Evolutionary conservation across 768 basidiomycete species (phyloP).

Genomic region (Lactifluus rugatus): DNA sequence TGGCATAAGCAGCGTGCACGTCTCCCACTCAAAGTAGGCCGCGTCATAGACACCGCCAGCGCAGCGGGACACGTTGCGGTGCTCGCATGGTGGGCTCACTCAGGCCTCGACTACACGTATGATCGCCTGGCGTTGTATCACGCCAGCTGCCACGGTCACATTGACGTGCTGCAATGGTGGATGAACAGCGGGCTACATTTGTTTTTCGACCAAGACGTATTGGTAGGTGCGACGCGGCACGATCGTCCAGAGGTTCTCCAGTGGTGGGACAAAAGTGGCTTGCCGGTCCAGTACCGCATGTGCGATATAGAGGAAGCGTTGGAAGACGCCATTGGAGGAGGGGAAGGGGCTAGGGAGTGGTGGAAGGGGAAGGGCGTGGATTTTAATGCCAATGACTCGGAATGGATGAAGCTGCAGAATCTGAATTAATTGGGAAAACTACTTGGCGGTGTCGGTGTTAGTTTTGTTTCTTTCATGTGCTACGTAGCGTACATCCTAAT

Average conservation of each 20-base stretch:
- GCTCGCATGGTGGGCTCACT: slow-evolving; percentile 80
- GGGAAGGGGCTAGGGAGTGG: slow-evolving; percentile 65
- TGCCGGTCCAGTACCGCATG: slow-evolving; percentile 78
- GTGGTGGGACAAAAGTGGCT: slow-evolving; percentile 79
- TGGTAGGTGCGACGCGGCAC: slow-evolving; percentile 72
- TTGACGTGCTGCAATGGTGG: slow-evolving; percentile 82
- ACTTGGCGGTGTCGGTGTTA: neutral
- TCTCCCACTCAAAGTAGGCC: slow-evolving; percentile 68
- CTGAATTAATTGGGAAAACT: slow-evolving; percentile 40
- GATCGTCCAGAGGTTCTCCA: slow-evolving; percentile 74
- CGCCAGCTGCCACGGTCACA: slow-evolving; percentile 70
- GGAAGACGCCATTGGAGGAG: slow-evolving; percentile 79
- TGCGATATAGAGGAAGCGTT: slow-evolving; percentile 89
- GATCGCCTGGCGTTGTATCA: slow-evolving; percentile 68
- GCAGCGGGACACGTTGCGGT: slow-evolving; percentile 65
- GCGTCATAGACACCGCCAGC: slow-evolving; percentile 79
- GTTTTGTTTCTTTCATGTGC: neutral
- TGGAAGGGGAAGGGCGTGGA: slow-evolving; percentile 77
- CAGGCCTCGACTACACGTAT: slow-evolving; percentile 69
- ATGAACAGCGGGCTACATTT: slow-evolving; percentile 64
- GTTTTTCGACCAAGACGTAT: slow-evolving; percentile 69
- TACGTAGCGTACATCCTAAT: neutral
- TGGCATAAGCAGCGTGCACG: slow-evolving; percentile 53
- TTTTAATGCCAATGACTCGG: slow-evolving; percentile 74
- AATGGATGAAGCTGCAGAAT: slow-evolving; percentile 79